These are phyloP conservation scores for Scleromitrula shiraiana DNA, from an alignment of 2,329 filamentous ascomycete species.

Conservation along the genomic window DNA sequence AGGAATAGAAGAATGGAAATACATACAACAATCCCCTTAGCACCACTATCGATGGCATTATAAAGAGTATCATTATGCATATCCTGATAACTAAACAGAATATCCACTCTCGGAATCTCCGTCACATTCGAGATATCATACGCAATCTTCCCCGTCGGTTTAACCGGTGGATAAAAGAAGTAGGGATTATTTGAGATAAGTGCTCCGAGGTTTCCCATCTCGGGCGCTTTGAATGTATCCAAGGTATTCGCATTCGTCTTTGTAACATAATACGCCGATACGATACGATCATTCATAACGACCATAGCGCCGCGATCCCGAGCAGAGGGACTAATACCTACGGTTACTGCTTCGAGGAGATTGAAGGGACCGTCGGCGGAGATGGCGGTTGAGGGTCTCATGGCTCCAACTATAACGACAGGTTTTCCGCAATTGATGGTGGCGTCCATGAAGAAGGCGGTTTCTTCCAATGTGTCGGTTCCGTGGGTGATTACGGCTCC, in stretches of 20 bases:
- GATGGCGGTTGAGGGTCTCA: conserved; percentile 55
- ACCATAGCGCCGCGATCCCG: conserved; percentile 48
- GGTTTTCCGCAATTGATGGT: conserved; percentile 50
- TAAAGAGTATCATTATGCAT: conserved; percentile 40
- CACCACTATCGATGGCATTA: conserved; percentile 41
- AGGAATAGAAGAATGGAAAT: no score
- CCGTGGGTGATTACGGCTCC: conserved; percentile 56
- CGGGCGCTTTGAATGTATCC: conserved; percentile 52
- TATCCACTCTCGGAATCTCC: conserved; percentile 45
- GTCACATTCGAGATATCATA: conserved; percentile 34
- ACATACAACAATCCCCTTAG: conserved; percentile 41
- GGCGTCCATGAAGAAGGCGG: conserved; percentile 54
- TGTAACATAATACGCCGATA: conserved; percentile 47
- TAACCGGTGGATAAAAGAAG: conserved; percentile 49
- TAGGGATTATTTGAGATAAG: conserved; percentile 50
- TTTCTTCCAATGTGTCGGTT: conserved; percentile 58
- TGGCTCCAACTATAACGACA: conserved; percentile 52
- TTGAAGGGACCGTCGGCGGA: conserved; percentile 57
- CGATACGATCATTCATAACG: conserved; percentile 54
- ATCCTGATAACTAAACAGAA: conserved; percentile 48
- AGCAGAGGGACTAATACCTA: conserved; percentile 41
- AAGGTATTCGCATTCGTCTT: conserved; percentile 57
- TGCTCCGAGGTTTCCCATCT: conserved; percentile 49
- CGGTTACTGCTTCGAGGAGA: conserved; percentile 49
- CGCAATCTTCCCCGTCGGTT: conserved; percentile 39